Conservation (phyloP, 2,329 filamentous ascomycete genomes). For the Trichoderma hamatum region DNA sequence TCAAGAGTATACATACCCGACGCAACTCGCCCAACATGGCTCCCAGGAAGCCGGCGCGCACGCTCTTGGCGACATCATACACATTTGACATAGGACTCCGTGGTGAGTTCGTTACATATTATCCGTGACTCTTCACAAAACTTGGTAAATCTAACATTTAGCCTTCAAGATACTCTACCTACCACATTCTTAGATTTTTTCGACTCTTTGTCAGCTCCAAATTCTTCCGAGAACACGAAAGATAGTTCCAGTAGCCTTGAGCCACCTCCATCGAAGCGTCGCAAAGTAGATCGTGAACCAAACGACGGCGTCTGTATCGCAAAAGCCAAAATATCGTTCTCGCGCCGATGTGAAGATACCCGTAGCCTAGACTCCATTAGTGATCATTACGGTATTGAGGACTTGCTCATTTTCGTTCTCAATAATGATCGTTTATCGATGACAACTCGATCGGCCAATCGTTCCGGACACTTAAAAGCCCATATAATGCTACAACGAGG, state of each 20-base stretch:
- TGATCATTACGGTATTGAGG: constrained; percentile 31
- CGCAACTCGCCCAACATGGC: not conserved
- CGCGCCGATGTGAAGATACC: constrained; percentile 32
- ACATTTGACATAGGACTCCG: constrained; percentile 14
- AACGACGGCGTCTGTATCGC: constrained; percentile 34
- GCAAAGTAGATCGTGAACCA: constrained; percentile 33
- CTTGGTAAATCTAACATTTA: not conserved
- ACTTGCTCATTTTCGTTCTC: constrained; percentile 31
- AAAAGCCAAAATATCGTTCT: constrained; percentile 34
- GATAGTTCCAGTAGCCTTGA: not conserved
- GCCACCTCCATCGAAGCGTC: constrained; percentile 38
- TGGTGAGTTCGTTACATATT: constrained; percentile 7
- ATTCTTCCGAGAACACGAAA: not conserved
- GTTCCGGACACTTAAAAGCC: constrained; percentile 21
- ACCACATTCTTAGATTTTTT: constrained; percentile 4
- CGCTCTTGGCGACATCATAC: not conserved
- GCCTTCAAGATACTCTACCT: not conserved
- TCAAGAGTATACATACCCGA: not conserved
- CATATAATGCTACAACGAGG: constrained; percentile 33
- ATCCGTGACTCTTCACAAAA: not conserved
- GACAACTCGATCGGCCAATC: constrained; percentile 26
- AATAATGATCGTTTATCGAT: constrained; percentile 30
- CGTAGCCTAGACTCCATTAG: constrained; percentile 10
- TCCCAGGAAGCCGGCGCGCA: constrained; percentile 11
- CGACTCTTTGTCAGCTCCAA: not conserved